A percentile compares a stretch with the other conserved stretches of the same genome.
Conservation (phyloP, 2,329 filamentous ascomycete species). For the Colletotrichum eremochloae region DNA sequence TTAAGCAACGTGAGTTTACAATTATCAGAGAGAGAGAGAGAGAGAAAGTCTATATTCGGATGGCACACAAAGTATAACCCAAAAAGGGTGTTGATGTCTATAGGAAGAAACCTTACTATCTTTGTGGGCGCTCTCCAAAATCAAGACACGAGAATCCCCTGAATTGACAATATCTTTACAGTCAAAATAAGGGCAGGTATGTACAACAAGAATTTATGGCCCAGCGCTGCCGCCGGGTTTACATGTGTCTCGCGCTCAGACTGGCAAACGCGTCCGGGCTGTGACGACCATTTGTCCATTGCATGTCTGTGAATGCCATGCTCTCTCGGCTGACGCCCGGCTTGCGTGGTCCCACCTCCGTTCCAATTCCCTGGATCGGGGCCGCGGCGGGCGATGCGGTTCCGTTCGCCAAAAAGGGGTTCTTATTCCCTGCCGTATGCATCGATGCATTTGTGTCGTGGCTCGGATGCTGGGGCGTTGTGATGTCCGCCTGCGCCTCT, state of each 20-base stretch:
- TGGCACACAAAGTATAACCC: conserved; percentile 2
- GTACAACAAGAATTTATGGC: conserved; percentile 24
- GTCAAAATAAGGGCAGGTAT: conserved; percentile 17
- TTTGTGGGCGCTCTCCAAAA: conserved; percentile 6
- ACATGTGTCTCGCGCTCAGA: conserved; percentile 72
- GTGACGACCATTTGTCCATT: conserved; percentile 78
- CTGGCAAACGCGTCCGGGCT: conserved; percentile 86
- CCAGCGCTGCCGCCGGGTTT: conserved; percentile 33
- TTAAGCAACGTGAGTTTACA: background rate
- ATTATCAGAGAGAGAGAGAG: background rate
- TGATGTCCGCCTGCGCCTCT: conserved; percentile 12
- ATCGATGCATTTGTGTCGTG: conserved; percentile 16
- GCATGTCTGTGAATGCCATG: conserved; percentile 73
- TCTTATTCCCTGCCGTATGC: conserved; percentile 61
- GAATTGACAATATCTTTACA: conserved; percentile 32
- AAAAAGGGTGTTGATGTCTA: background rate
- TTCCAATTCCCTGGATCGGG: conserved; percentile 39
- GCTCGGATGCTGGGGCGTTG: conserved; percentile 39
- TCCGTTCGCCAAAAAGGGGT: conserved; percentile 66
- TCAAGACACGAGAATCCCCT: conserved; percentile 2
- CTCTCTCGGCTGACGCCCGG: conserved; percentile 76
- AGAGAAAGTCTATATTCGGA: conserved; percentile 4
- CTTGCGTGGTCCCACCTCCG: conserved; percentile 44
- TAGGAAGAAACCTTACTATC: conserved; percentile 14
- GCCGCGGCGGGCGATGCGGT: conserved; percentile 42